Evolutionary conservation across 2,329 filamentous ascomycete genomes (phyloP).

Genomic region (Dothistroma pini): DNA sequence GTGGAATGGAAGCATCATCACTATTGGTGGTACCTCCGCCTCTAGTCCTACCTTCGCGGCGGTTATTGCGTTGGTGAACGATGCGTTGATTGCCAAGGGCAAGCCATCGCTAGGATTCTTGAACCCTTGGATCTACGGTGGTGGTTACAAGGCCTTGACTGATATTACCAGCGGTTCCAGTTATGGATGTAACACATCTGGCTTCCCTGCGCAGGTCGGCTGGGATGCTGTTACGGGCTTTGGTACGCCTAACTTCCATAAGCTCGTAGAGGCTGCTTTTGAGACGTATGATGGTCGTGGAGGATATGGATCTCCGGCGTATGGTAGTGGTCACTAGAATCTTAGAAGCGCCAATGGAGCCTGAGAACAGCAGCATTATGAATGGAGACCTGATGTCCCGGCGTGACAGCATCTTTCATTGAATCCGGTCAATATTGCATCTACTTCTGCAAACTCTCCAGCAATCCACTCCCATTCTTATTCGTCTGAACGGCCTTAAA

Average conservation of each 20-base stretch:
- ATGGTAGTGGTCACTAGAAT: background rate
- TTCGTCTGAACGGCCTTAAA: constrained; percentile 68
- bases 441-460: constrained; percentile 47
- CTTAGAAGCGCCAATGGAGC: background rate
- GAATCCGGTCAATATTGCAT: background rate
- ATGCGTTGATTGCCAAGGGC: constrained; percentile 52
- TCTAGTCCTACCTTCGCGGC: constrained; percentile 57
- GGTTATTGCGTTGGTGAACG: constrained; percentile 60
- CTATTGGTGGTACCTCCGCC: constrained; percentile 49
- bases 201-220: constrained; percentile 30
- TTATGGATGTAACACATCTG: constrained; percentile 25
- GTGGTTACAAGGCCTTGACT: constrained; percentile 46
- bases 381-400: background rate
- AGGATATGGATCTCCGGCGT: background rate
- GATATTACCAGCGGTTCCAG: constrained; percentile 42
- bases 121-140: constrained; percentile 57
- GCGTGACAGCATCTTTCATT: background rate
- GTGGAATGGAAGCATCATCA: constrained; percentile 39
- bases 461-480: constrained; percentile 46
- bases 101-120: constrained; percentile 54
- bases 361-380: background rate
- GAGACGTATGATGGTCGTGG: constrained; percentile 12
- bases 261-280: constrained; percentile 28
- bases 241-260: constrained; percentile 28
- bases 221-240: constrained; percentile 34